Evolutionary conservation across 2,329 filamentous ascomycete genomes (phyloP), one percentile per base, ranked within the genome.

Genomic region (Cercospora zeina): DNA sequence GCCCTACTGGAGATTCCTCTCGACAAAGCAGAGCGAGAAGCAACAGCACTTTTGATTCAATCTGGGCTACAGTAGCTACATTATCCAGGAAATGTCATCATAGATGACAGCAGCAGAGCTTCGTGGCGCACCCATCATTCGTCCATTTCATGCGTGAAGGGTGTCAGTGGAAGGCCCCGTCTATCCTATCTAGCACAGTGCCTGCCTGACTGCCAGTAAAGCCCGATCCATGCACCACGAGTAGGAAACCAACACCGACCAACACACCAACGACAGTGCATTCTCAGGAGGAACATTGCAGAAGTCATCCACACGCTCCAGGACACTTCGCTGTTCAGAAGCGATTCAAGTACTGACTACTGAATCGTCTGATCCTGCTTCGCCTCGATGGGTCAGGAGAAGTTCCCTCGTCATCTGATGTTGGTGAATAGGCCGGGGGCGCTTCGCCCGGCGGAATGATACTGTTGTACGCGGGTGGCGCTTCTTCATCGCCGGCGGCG

Each of bases 351-450:
- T 62, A 58, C 36, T 62, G 54, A 30, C 31, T 53, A 14, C 62
- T 63, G 60, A 63, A 63, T 24, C 62, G 59, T 11, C 65, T 45
- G 10, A 65, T 47, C 14, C 65, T 53, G 42, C 57, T 56, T 47
- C 59, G 33, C 36, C 33, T 58, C 34, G 16, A 37, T 14, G 27
- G 36, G 47, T 36, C 50, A n/a, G 49, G 54, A 49, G 24, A 36
- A 21, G 49, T 47, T 39, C 62, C 69, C 57, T 72, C 69, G 34
- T 72, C 71, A 33, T 72, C 70, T 37, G 61, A 67, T 4, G 69
- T 59, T 11, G 71, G 70, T 59, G 70, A 70, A 37, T 74, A 74
- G 16, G 72, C 71, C 2, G 72, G 72, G 16, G 72, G 72, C 14
- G 72, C 71, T 19, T 70, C 69, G 9, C 67, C 62, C 0, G 69